A percentile compares a stretch with the other conserved stretches of the same genome.
These are phyloP conservation scores for Podosphaera fusca DNA, from an alignment of 2,329 filamentous ascomycete species.

Conservation along the genomic window DNA sequence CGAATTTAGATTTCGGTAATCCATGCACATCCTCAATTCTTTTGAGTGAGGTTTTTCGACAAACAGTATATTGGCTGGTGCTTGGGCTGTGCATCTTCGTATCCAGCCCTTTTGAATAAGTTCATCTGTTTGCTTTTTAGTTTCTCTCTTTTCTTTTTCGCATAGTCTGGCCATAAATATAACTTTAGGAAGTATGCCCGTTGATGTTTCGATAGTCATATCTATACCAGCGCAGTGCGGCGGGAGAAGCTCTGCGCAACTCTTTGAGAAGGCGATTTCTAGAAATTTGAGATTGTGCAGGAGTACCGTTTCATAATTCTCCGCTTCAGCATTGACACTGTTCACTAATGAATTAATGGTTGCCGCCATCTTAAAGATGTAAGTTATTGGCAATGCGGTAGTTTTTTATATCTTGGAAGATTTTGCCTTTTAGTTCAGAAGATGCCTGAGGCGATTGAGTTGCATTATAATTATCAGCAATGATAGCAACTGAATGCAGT, in stretches of 20 bases:
- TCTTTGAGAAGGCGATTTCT: background rate
- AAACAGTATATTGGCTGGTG: background rate
- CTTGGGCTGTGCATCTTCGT: background rate
- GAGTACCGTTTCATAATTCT: background rate
- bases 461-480: too few species aligned
- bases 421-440: background rate
- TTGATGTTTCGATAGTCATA: background rate
- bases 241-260: background rate
- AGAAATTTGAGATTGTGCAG: background rate
- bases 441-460: background rate
- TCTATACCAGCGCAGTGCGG: background rate
- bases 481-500: too few species aligned
- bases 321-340: background rate
- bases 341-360: background rate
- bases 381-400: background rate
- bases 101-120: background rate
- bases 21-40: background rate
- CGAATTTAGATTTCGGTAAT: background rate
- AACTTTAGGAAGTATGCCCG: background rate
- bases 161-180: background rate
- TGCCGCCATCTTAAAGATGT: background rate
- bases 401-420: background rate
- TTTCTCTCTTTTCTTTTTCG: background rate
- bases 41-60: background rate
- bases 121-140: background rate